A percentile compares a stretch with the other conserved stretches of the same genome.
These are phyloP conservation scores for Neurospora sp. DNA, from an alignment of 495 filamentous ascomycete species.

Conservation along the genomic window DNA sequence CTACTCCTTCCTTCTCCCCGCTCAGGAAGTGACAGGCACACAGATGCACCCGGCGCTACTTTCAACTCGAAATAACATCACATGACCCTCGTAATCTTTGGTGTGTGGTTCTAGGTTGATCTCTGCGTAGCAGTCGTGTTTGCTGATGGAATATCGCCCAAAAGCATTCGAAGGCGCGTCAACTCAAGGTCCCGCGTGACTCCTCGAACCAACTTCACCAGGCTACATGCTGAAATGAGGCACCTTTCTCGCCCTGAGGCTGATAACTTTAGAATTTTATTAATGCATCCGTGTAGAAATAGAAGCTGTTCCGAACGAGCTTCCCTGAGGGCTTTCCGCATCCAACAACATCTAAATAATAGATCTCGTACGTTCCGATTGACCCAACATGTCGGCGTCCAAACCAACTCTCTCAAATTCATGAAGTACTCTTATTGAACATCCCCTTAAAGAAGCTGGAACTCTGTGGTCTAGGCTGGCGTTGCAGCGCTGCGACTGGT, in stretches of 20 bases:
- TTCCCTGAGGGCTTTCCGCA: not conserved
- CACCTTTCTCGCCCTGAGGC: too few relatives aligned
- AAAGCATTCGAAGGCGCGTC: too few relatives aligned
- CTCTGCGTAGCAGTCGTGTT: too few relatives aligned
- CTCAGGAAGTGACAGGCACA: not conserved
- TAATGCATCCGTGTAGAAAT: too few relatives aligned
- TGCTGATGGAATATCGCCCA: too few relatives aligned
- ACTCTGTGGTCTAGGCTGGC: not conserved
- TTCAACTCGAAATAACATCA: not conserved
- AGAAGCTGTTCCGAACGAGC: not conserved
- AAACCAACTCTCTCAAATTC: too few relatives aligned
- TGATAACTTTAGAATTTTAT: too few relatives aligned
- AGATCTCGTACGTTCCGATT: too few relatives aligned
- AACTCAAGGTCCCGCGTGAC: too few relatives aligned
- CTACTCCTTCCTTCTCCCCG: not conserved
- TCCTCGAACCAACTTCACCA: too few relatives aligned
- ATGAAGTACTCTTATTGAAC: not conserved
- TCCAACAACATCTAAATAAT: not conserved
- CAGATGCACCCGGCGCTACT: not conserved
- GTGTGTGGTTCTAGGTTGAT: not conserved
- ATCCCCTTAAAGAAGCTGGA: not conserved
- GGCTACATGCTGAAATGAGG: too few relatives aligned
- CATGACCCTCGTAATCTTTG: not conserved
- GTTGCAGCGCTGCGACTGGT: not conserved
- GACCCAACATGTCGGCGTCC: too few relatives aligned